Evolutionary conservation across 805 yeast genomes (phyloP), one percentile per base, ranked within the genome.

Genomic region (Yamadazyma scolyti): DNA sequence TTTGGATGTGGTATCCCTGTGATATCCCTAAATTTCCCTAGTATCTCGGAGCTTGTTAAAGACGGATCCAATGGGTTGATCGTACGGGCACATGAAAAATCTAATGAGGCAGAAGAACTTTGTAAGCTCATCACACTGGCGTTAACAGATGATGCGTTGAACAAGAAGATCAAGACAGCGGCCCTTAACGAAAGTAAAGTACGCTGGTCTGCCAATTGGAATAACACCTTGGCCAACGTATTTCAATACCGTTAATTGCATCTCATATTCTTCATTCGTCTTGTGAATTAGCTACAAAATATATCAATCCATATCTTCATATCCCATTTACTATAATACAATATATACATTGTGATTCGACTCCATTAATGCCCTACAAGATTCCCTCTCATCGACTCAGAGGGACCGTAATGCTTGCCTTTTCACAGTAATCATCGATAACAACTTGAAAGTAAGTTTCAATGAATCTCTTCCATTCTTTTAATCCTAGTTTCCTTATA

Each of bases 1-100:
- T 89, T 90, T 65, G 98, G 98, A 0, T 84, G 93, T 42, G 97
- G 97, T 0, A 63, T 93, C 9, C 99, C 98, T 1, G 97, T 88
- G 0, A 65, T 89, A 2, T 76, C 96, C 0, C 64, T 89, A 36
- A 63, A 69, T 21, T 93, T 86, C 52, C 77, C 82, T 0, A 90
- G 95, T 2, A 69, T 90, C 9, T 64, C 65, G 5, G 98, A 93
- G 52, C 62, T 93, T 25, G 90, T 93, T 1, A 63, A 71, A 27
- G 73, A 79, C 28, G 73, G 73, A 2, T 63, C 58, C 1, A 88
- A 89, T 50, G 99, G 99, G 1, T 44, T 82, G 30, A 44, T 68
- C 12, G 25, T 40, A 33, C 6, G 19, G 25, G 36, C 23, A n/a
- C 14, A 24, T 6, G 20, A 23, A 12, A 20, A 20, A 11, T 17